These are phyloP conservation scores for Diplodia mutila DNA, from an alignment of 2,329 filamentous ascomycete species.

Conservation along the genomic window DNA sequence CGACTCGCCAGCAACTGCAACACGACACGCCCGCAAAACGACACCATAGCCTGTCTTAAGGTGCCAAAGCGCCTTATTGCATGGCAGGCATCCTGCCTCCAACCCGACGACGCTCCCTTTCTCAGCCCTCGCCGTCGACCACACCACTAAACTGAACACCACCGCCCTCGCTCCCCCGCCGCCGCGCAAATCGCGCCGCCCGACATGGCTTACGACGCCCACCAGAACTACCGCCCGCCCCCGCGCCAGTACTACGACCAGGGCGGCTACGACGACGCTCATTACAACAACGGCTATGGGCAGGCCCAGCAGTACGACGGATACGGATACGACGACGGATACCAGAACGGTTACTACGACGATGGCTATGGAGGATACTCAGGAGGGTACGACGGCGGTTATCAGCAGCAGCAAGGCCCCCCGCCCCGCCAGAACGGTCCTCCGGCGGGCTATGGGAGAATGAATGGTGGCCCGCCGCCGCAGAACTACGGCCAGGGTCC, in stretches of 20 bases:
- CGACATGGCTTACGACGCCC: slow-evolving; percentile 47
- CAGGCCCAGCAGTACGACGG: slow-evolving; percentile 39
- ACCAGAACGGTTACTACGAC: slow-evolving; percentile 37
- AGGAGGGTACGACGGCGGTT: slow-evolving; percentile 17
- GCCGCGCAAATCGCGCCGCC: background rate
- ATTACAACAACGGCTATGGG: slow-evolving; percentile 24
- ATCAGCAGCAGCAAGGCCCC: slow-evolving; percentile 35
- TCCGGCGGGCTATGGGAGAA: slow-evolving; percentile 31
- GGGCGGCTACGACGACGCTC: slow-evolving; percentile 31
- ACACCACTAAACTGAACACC: background rate
- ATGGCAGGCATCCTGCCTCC: background rate
- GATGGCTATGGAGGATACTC: slow-evolving; percentile 26
- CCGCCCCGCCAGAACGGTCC: slow-evolving; percentile 15
- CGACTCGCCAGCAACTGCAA: slow-evolving; percentile 4
- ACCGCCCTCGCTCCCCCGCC: background rate
- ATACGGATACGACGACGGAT: slow-evolving; percentile 42
- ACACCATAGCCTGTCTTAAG: slow-evolving; percentile 7
- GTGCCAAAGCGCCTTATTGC: slow-evolving; percentile 22
- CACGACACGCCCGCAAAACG: background rate
- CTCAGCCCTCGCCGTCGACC: background rate
- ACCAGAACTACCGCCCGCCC: slow-evolving; percentile 41
- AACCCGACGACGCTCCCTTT: background rate
- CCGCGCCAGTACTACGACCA: slow-evolving; percentile 41
- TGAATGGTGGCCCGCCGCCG: slow-evolving; percentile 30
- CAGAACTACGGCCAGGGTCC: slow-evolving; percentile 24